A percentile compares a stretch with the other conserved stretches of the same genome.
Evolutionary conservation across 2,329 filamentous ascomycete species (phyloP).

Genomic region (Clonostachys rhizophaga): DNA sequence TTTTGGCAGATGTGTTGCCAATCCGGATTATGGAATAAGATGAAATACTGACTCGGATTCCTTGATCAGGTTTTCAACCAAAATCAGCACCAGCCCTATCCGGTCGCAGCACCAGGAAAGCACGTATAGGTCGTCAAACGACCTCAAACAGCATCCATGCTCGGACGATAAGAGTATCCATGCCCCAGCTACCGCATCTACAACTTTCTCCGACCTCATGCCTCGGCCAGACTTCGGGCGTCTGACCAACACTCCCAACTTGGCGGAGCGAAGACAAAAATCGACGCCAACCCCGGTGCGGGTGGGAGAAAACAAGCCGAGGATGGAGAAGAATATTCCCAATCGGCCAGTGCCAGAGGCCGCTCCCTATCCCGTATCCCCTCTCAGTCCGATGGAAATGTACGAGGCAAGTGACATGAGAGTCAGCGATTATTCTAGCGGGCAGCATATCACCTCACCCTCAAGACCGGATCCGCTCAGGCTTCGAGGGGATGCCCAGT

Average conservation of each 20-base stretch:
- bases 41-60: too few species aligned
- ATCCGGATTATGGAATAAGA: background rate
- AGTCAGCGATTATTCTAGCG: background rate
- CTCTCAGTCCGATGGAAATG: slow-evolving; percentile 12
- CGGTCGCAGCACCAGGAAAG: background rate
- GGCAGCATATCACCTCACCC: too few species aligned
- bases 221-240: slow-evolving; percentile 6
- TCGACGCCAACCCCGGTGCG: slow-evolving; percentile 16
- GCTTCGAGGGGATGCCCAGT: too few species aligned
- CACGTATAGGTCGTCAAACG: too few species aligned
- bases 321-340: background rate
- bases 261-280: slow-evolving; percentile 22
- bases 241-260: slow-evolving; percentile 2
- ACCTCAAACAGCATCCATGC: too few species aligned
- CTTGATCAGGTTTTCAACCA: slow-evolving; percentile 16
- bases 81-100: background rate
- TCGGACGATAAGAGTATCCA: too few species aligned
- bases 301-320: slow-evolving; percentile 6
- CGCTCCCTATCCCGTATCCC: slow-evolving; percentile 15
- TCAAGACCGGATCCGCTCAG: too few species aligned
- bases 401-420: slow-evolving; percentile 1
- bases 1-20: too few species aligned
- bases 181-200: background rate
- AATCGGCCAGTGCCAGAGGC: slow-evolving; percentile 3
- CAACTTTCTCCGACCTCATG: slow-evolving; percentile 15